Evolutionary conservation across 331 rosid genomes (phyloP), one percentile per base, ranked within the genome.

Genomic region (Pyrus hybrid): DNA sequence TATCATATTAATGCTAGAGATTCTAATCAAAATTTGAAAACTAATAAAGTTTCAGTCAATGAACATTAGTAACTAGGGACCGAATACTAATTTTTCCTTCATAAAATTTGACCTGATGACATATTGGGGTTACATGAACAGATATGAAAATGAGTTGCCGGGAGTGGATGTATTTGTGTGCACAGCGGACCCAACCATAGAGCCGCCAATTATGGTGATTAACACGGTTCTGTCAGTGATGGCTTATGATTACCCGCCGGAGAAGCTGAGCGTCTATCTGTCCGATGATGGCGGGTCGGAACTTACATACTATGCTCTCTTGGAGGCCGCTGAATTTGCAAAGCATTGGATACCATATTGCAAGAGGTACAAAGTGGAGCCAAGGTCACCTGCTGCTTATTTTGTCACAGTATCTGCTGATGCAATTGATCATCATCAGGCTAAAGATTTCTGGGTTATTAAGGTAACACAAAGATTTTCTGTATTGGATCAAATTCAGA

Each of bases 271-370:
- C 43, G 93, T 94, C 10, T 94, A 90, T 75, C 87, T 94, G 17
- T 94, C 97, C 0, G 96, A 94, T 7, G 97, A 94, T 51, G 96
- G 83, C 30, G 92, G 76, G 0, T 94, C 97, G 0, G 83, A 87
- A 18, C 77, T 90, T 43, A 94, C 91, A 0, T 90, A 83, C 75
- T 92, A 84, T 75, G 97, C 93, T 20, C 41, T 94, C 0, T 2
- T 89, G 20, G 89, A 90, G 81, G 96, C 96, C 3, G 79, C 93
- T 18, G 35, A 23, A 0, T 94, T 92, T 80, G 90, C 95, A 1
- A 89, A 86, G 83, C 87, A 87, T 25, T 94, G 97, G 99, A 16
- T 92, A 14, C 97, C 97, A 0, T 94, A 82, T 54, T 86, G 96
- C 85, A 94, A 89, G 77, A 90, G 68, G 12, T 84, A 86, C 86